Percentiles rank a stretch among this genome's conserved stretches.
These are phyloP conservation scores for Naganishia sp. DNA, from an alignment of 1,284 basidiomycete species.

Conservation along the genomic window DNA sequence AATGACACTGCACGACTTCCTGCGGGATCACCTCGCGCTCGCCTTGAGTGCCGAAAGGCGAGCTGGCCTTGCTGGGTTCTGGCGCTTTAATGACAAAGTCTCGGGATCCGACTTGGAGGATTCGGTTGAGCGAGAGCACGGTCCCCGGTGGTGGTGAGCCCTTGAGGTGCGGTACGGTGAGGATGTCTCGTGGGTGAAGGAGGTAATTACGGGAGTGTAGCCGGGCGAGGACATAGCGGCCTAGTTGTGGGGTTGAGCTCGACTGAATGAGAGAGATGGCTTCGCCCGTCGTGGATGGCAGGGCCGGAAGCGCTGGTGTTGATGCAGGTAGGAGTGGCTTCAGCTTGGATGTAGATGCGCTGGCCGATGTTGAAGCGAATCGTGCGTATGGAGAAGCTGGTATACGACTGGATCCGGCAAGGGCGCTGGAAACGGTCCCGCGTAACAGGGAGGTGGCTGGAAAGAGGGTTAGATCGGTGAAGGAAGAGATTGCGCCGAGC, in stretches of 20 bases:
- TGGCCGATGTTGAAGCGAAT: conserved; percentile 21
- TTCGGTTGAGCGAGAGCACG: conserved; percentile 75
- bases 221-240: conserved; percentile 86
- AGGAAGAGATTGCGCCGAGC: not conserved
- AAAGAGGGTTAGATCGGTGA: not conserved
- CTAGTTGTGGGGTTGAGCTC: conserved; percentile 60
- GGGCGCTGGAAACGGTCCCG: not conserved
- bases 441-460: conserved; percentile 9
- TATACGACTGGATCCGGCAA: conserved; percentile 15
- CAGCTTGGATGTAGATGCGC: conserved; percentile 29
- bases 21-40: conserved; percentile 37
- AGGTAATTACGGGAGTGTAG: conserved; percentile 85
- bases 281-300: conserved; percentile 39
- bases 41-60: conserved; percentile 42
- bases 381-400: not conserved
- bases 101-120: conserved; percentile 91
- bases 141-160: conserved; percentile 71
- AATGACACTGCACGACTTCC: conserved; percentile 67
- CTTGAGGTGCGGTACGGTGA: conserved; percentile 81
- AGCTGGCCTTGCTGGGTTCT: conserved; percentile 34
- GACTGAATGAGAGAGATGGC: conserved; percentile 55
- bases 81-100: conserved; percentile 76
- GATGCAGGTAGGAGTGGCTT: conserved; percentile 43
- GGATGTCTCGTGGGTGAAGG: conserved; percentile 80
- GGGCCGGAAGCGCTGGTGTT: conserved; percentile 31